Evolutionary conservation across 2,329 filamentous ascomycete species (phyloP), one percentile per base, ranked within the genome.

Genomic region (Cytospora chrysosperma): DNA sequence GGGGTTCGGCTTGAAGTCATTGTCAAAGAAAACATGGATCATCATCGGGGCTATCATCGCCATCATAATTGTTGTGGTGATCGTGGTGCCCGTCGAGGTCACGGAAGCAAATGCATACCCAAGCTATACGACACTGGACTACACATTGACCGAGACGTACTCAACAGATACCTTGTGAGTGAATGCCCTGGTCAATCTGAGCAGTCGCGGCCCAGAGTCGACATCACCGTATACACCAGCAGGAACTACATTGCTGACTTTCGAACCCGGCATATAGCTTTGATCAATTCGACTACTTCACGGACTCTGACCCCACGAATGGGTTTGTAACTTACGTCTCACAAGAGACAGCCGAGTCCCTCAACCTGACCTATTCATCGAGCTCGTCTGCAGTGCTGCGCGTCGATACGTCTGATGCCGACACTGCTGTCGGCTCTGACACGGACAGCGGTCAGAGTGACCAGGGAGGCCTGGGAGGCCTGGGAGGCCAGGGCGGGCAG

Each of bases 341-440:
- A 8, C 67, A 70, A 27, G 74, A 69, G 27, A 61, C 59, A 34
- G 65, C 56, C 40, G 62, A 66, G 19, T 26, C 53, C 21, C 59
- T 26, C 56, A 90, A 90, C 74, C 79, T 90, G 34, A 90, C 88
- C 0, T 85, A 84, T 68, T 84, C 86, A 7, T 80, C 81, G 1
- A 69, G 77, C 1, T 74, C 75, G 47, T 78, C 82, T 0, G 86
- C 86, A 12, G 69, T 89, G 21, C 72, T 90, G 32, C 79, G 76
- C 51, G 87, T 90, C 56, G 87, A 90, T 71, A 86, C 85, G 13
- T 80, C 78, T 1, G 83, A 86, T 19, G 79, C 79, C 10, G 82
- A 79, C 2, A 66, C 69, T 2, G 77, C 76, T 30, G 75, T 86
- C 67, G 56, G 52, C 10, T 61, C 59, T 27, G 59, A 52, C 28